Evolutionary conservation across 352 stramenopile genomes (phyloP).

Genomic region (Discostella stelligera): DNA sequence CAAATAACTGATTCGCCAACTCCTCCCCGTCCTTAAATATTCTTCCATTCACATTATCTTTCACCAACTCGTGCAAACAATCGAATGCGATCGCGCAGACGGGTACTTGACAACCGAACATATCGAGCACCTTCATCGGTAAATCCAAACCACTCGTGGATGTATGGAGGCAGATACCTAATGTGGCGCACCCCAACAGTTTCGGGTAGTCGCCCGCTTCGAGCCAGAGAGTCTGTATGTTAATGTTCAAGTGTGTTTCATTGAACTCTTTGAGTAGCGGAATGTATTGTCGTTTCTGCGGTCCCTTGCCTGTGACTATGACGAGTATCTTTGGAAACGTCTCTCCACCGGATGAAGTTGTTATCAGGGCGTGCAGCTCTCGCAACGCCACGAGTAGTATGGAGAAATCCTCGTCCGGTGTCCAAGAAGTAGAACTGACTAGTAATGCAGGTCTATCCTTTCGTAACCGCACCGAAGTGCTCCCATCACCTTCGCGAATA

Average conservation of each 20-base stretch:
- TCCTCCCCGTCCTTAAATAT: conserved; percentile 67
- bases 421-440: conserved; percentile 97
- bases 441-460: conserved; percentile 75
- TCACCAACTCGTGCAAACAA: conserved; percentile 95
- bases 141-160: conserved; percentile 97
- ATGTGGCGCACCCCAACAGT: conserved; percentile 90
- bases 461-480: conserved; percentile 30
- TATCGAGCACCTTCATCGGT: conserved; percentile 99
- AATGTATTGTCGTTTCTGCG: conserved; percentile 77
- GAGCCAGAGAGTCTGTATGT: conserved; percentile 89
- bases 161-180: conserved; percentile 98
- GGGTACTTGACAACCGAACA: conserved; percentile 96
- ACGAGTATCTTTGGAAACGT: conserved; percentile 81
- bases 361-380: conserved; percentile 57
- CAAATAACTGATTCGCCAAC: conserved; percentile 60
- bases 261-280: conserved; percentile 47
- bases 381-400: conserved; percentile 92
- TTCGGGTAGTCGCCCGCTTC: conserved; percentile 95
- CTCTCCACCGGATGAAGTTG: conserved; percentile 18
- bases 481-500: conserved; percentile 12
- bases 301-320: conserved; percentile 97
- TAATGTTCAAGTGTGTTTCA: conserved; percentile 30
- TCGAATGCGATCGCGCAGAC: conserved; percentile 95
- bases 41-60: conserved; percentile 89
- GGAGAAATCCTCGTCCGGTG: conserved; percentile 98